Evolutionary conservation across 257 asterid genomes (phyloP).

Genomic region (Vinca minor): DNA sequence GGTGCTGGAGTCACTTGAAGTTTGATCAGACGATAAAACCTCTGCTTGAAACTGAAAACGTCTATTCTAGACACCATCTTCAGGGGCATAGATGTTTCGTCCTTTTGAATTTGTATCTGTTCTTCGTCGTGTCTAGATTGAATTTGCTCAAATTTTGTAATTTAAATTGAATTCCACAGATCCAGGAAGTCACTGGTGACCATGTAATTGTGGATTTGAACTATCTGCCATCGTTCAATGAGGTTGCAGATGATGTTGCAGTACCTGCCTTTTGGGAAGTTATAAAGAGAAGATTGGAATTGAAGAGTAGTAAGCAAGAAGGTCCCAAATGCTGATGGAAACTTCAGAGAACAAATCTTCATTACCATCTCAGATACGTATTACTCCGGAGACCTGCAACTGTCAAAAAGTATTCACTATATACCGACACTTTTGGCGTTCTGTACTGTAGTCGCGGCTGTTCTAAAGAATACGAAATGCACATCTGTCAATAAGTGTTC

Average conservation of each 20-base stretch:
- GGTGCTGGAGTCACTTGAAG: too few species aligned
- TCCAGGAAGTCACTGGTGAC: slow-evolving; percentile 83
- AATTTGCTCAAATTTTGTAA: not conserved
- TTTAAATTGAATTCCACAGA: slow-evolving; percentile 34
- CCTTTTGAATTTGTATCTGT: not conserved
- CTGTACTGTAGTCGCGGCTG: too few species aligned
- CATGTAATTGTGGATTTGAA: slow-evolving; percentile 93
- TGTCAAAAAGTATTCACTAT: too few species aligned
- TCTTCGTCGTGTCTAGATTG: not conserved
- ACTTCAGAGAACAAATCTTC: not conserved
- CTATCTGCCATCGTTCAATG: slow-evolving; percentile 94
- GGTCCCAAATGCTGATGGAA: not conserved
- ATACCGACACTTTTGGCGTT: too few species aligned
- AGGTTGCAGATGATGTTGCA: slow-evolving; percentile 82
- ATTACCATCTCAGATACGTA: not conserved
- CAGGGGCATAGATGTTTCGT: too few species aligned
- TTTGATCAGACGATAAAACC: not conserved
- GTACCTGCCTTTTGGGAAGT: slow-evolving; percentile 93
- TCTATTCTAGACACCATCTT: too few species aligned
- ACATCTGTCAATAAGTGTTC: too few species aligned
- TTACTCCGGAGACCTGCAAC: too few species aligned
- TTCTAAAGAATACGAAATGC: too few species aligned
- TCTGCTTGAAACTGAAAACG: not conserved
- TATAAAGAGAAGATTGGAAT: slow-evolving; percentile 53
- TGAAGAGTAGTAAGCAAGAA: slow-evolving; percentile 23